Evolutionary conservation across 768 basidiomycete genomes (phyloP).

Genomic region (Phaeotremella fagi): DNA sequence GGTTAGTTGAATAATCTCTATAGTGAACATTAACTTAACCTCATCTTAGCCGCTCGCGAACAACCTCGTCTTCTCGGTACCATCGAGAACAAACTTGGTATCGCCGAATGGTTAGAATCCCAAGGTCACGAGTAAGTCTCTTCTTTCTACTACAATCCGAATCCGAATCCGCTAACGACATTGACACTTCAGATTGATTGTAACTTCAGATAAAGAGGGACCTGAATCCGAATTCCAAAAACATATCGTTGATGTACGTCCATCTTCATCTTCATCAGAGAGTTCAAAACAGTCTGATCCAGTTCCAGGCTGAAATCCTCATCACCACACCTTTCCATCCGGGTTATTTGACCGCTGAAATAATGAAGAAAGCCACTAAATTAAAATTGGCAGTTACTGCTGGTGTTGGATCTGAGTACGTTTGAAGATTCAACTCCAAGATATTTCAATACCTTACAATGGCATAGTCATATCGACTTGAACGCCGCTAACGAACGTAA

Average conservation of each 20-base stretch:
- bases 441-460: background rate
- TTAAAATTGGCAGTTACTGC: constrained; percentile 86
- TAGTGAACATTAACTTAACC: constrained; percentile 10
- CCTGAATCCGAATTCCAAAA: constrained; percentile 75
- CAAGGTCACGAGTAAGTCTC: constrained; percentile 62
- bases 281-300: background rate
- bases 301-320: constrained; percentile 24
- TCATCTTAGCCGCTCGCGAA: constrained; percentile 38
- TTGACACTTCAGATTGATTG: constrained; percentile 51
- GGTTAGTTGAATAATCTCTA: constrained; percentile 13
- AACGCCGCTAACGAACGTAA: constrained; percentile 75
- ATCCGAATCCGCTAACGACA: background rate
- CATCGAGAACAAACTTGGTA: constrained; percentile 60
- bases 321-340: constrained; percentile 48
- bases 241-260: constrained; percentile 68
- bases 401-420: constrained; percentile 84
- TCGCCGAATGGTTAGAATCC: constrained; percentile 63
- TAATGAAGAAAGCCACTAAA: constrained; percentile 65
- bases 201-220: constrained; percentile 78
- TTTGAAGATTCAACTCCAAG: constrained; percentile 40
- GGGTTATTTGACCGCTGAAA: constrained; percentile 45
- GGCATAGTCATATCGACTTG: constrained; percentile 57
- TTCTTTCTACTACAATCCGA: background rate
- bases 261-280: background rate
- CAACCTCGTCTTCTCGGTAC: constrained; percentile 46